Conservation (phyloP, 2,329 filamentous ascomycete genomes). For the Chaetomium sp. region DNA sequence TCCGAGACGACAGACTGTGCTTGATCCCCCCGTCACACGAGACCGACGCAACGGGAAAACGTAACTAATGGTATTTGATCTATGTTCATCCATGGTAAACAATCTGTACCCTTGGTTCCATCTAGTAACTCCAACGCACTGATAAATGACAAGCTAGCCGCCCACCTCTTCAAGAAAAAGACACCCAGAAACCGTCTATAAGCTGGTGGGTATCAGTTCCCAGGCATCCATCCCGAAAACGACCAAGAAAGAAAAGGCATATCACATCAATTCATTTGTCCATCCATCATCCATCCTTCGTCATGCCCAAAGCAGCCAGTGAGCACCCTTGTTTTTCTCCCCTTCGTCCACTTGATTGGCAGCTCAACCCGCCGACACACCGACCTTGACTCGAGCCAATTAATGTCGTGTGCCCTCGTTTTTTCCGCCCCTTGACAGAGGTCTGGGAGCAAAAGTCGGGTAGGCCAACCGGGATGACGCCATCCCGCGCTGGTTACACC, state of each 20-base stretch:
- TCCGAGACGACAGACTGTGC: too few species aligned
- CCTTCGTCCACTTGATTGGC: background rate
- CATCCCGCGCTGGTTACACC: slow-evolving; percentile 14
- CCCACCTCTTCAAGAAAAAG: background rate
- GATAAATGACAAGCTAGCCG: background rate
- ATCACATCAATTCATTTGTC: slow-evolving; percentile 16
- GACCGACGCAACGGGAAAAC: background rate
- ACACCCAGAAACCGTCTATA: slow-evolving; percentile 21
- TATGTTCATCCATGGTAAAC: background rate
- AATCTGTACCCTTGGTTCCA: slow-evolving; percentile 1
- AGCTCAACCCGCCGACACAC: background rate
- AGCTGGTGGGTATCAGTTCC: slow-evolving; percentile 24
- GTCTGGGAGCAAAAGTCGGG: background rate
- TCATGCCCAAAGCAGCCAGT: background rate
- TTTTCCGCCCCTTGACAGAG: background rate
- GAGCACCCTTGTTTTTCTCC: background rate
- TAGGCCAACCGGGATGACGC: slow-evolving; percentile 15
- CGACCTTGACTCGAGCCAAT: background rate
- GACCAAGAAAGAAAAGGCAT: slow-evolving; percentile 5
- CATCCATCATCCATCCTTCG: slow-evolving; percentile 7
- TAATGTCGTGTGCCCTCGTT: background rate
- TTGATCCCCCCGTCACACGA: background rate
- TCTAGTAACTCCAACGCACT: slow-evolving; percentile 9
- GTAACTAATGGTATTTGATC: background rate
- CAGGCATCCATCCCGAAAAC: slow-evolving; percentile 8